Conservation (phyloP, 2,329 filamentous ascomycete species). For the Colletotrichum incanum region DNA sequence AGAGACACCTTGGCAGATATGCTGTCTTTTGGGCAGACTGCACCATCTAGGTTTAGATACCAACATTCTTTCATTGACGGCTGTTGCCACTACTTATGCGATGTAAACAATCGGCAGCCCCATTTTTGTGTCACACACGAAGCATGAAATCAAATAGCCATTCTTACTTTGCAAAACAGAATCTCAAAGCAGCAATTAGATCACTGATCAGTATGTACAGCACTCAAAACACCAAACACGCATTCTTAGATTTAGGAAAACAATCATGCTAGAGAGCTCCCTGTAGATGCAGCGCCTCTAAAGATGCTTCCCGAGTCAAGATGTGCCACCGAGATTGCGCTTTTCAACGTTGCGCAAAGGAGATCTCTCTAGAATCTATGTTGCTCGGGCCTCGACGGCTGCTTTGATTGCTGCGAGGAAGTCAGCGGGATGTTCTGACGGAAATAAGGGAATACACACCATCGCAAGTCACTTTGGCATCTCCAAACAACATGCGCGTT, state of each 20-base stretch:
- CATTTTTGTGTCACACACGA: not conserved
- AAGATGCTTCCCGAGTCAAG: constrained; percentile 27
- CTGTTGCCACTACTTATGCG: not conserved
- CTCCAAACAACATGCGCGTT: constrained; percentile 92
- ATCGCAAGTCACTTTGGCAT: constrained; percentile 88
- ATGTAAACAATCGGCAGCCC: not conserved
- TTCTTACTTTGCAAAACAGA: not conserved
- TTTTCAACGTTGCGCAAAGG: constrained; percentile 18
- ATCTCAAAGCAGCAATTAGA: not conserved
- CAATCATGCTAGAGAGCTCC: constrained; percentile 17
- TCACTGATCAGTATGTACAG: not conserved
- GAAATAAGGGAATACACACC: constrained; percentile 62
- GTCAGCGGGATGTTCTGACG: constrained; percentile 38
- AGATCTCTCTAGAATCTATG: constrained; percentile 40
- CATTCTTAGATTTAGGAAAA: not conserved
- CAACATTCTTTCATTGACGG: constrained; percentile 27
- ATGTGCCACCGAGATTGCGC: constrained; percentile 21
- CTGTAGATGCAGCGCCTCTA: constrained; percentile 41
- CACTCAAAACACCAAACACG: not conserved
- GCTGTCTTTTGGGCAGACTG: not conserved
- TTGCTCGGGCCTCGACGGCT: constrained; percentile 52
- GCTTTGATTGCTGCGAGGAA: constrained; percentile 57
- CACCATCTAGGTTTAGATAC: constrained; percentile 30
- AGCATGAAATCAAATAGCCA: not conserved
- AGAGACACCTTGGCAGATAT: not conserved